phyloP scores from a whole-genome alignment of 2,329 filamentous ascomycete genomes.

The Pezizomycotina sp. region DNA sequence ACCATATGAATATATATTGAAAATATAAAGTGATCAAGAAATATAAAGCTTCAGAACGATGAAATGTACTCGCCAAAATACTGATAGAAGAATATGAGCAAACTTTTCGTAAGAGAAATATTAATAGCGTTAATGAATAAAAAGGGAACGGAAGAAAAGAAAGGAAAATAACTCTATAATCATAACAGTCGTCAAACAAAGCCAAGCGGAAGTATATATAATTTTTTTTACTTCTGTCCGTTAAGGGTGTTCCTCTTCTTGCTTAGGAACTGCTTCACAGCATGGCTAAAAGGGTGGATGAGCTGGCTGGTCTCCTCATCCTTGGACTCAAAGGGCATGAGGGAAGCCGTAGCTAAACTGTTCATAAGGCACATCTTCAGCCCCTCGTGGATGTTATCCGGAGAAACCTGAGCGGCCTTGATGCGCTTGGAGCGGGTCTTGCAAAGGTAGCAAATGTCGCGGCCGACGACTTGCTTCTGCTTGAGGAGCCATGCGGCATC shows the following conservation, averaged over 20 bases:
- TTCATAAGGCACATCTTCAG: constrained; percentile 15
- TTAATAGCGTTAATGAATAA: too few species aligned
- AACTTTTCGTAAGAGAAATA: too few species aligned
- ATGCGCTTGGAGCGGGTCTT: constrained; percentile 12
- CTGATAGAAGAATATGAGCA: too few species aligned
- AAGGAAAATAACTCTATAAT: too few species aligned
- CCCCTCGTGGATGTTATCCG: constrained; percentile 14
- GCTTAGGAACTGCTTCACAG: constrained; percentile 14
- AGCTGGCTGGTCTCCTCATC: constrained; percentile 18
- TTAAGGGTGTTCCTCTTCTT: constrained; percentile 10
- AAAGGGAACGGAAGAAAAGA: too few species aligned
- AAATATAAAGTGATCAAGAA: too few species aligned
- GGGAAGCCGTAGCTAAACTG: constrained; percentile 13
- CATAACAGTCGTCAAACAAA: too few species aligned
- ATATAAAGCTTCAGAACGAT: too few species aligned
- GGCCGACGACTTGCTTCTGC: constrained; percentile 11
- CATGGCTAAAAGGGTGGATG: constrained; percentile 17
- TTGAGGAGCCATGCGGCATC: constrained; percentile 14
- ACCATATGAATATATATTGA: too few species aligned
- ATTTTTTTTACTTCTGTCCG: too few species aligned
- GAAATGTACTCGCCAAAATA: too few species aligned
- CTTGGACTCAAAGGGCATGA: constrained; percentile 12
- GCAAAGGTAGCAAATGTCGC: constrained; percentile 10
- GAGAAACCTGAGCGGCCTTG: constrained; percentile 10
- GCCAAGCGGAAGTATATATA: too few species aligned